Evolutionary conservation across 257 asterid species (phyloP).

Genomic region (Solanum boliviense): DNA sequence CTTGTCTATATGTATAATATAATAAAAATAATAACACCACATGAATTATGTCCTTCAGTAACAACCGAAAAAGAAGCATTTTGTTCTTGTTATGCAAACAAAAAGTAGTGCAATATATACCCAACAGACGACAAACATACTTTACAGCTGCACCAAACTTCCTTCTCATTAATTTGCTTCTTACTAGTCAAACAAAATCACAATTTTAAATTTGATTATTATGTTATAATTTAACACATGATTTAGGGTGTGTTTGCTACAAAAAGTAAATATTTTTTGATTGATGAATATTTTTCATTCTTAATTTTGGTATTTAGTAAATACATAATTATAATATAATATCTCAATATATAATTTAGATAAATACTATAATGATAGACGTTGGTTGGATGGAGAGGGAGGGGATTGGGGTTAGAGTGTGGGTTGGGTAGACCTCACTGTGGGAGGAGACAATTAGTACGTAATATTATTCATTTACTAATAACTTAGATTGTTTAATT

Average conservation of each 20-base stretch:
- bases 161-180: background rate
- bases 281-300: background rate
- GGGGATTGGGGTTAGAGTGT: background rate
- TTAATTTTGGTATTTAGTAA: background rate
- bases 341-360: too few relatives aligned
- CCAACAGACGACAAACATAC: background rate
- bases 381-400: background rate
- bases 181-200: background rate
- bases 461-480: background rate
- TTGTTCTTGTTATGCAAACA: background rate
- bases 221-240: background rate
- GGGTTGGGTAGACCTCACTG: background rate
- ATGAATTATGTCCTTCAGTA: background rate
- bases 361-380: background rate
- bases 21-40: background rate
- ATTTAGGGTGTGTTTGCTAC: background rate
- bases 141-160: background rate
- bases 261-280: background rate
- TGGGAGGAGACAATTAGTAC: background rate
- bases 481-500: background rate
- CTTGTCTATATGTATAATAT: background rate
- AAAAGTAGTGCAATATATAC: background rate
- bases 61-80: background rate
- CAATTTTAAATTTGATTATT: background rate
- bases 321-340: too few relatives aligned